Conservation (phyloP, 2,329 filamentous ascomycete genomes). For the Pseudogymnoascus sp. region DNA sequence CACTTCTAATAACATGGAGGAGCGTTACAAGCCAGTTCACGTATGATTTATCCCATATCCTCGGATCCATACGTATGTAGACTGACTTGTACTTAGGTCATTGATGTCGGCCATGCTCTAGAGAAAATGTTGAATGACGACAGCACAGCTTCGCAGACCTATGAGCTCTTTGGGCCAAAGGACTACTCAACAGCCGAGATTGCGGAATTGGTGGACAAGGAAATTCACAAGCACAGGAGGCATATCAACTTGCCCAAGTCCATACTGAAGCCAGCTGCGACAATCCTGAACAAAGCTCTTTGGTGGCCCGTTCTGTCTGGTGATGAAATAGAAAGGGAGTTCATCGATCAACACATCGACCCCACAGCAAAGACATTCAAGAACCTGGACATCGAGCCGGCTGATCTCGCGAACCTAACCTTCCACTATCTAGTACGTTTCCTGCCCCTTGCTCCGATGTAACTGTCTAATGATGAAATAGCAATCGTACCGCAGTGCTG, state of each 20-base stretch:
- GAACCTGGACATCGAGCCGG: conserved; percentile 83
- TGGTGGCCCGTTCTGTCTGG: conserved; percentile 84
- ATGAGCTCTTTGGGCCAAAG: conserved; percentile 87
- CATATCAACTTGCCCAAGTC: conserved; percentile 86
- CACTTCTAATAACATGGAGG: conserved; percentile 87
- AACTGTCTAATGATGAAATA: conserved; percentile 36
- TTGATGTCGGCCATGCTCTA: conserved; percentile 82
- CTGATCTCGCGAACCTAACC: conserved; percentile 75
- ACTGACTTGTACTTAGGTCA: conserved; percentile 46
- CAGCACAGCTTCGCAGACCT: conserved; percentile 81
- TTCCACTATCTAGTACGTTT: conserved; percentile 83
- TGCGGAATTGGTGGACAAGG: conserved; percentile 76
- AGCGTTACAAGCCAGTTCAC: conserved; percentile 87
- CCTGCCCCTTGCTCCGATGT: not conserved
- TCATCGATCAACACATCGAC: conserved; percentile 88
- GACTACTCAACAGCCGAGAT: conserved; percentile 88
- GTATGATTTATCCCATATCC: conserved; percentile 38
- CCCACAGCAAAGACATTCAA: conserved; percentile 88
- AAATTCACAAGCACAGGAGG: conserved; percentile 82
- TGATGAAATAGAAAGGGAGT: conserved; percentile 86
- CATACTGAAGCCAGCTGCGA: conserved; percentile 66
- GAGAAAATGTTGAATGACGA: conserved; percentile 90
- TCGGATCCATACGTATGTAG: not conserved
- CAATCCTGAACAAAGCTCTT: conserved; percentile 68
- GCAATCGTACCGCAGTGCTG: conserved; percentile 84